A percentile compares a stretch with the other conserved stretches of the same genome.
These are phyloP conservation scores for Lactarius trivialis DNA, from an alignment of 768 basidiomycete genomes.

Conservation along the genomic window DNA sequence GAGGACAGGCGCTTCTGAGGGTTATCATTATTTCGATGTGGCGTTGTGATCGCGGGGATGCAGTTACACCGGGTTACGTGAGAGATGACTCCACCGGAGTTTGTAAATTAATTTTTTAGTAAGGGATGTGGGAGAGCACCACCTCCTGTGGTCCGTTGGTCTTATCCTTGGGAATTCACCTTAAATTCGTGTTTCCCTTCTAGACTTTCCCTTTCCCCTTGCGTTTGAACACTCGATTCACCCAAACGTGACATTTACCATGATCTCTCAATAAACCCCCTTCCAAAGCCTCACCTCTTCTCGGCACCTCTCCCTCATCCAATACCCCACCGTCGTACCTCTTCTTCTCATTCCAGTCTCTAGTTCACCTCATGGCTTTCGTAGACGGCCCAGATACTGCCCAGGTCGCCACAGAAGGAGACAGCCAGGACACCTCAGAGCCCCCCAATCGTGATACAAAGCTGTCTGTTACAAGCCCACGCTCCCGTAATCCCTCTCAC, in stretches of 20 bases:
- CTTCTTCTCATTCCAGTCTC: slow-evolving; percentile 18
- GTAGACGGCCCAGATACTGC: slow-evolving; percentile 43
- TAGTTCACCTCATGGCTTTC: slow-evolving; percentile 34
- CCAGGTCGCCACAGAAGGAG: slow-evolving; percentile 41
- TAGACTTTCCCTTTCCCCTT: slow-evolving; percentile 16
- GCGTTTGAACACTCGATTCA: slow-evolving; percentile 6
- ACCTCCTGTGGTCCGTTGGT: slow-evolving; percentile 18
- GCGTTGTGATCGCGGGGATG: neutral
- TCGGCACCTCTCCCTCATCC: slow-evolving; percentile 20
- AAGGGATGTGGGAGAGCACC: neutral
- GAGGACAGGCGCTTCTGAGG: too few species aligned
- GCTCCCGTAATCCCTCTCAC: neutral
- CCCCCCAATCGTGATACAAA: slow-evolving; percentile 38
- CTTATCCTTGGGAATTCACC: slow-evolving; percentile 9
- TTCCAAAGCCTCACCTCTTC: slow-evolving; percentile 18
- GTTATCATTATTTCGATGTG: too few species aligned
- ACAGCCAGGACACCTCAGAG: slow-evolving; percentile 53
- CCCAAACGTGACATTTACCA: slow-evolving; percentile 31
- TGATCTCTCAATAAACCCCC: slow-evolving; percentile 34
- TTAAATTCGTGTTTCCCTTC: slow-evolving; percentile 11
- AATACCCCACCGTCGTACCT: slow-evolving; percentile 25
- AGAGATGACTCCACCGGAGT: neutral
- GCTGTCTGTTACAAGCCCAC: slow-evolving; percentile 22
- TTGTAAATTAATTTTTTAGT: neutral
- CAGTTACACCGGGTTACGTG: neutral